Base-by-base conservation (phyloP, 441 rosid species). In the Viola pubescens region DNA sequence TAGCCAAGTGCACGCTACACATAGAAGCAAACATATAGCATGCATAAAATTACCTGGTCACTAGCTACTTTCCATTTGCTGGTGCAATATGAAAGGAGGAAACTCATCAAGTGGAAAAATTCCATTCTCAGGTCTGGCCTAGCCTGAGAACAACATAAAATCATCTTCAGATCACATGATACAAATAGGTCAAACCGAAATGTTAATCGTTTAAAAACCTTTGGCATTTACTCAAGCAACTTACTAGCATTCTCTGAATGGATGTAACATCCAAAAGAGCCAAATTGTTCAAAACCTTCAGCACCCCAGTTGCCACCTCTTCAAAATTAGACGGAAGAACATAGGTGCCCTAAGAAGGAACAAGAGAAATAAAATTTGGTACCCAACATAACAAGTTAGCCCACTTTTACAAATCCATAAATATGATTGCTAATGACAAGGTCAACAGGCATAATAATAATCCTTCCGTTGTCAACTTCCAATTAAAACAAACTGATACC, bases 71-170 rank as follows among this genome's bases (percentile, higher is more conserved):
- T 84, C 91, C 95, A 87, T 68, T 82, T 83, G 88, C 73, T 69
- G 46, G 79, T 73, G 80, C 95, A 84, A 72, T 84, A 82, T 71
- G 95, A 84, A 53, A 84, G 89, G 63, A 84, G 84, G 70, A 87
- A 87, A 70, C 89, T 80, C 84, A 77, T 82, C 70, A 87, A 68
- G 70, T 84, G 95, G 67, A 87, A 87, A 69, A 84, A 74, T 73
- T 87, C 95, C 95, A 81, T 82, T 70, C 76, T 87, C 73, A 82
- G 73, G 68, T 85, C 95, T 7, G 83, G 82, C 84, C 82, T 81
- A 44, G 89, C 91, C 91, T 87, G 82, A 43, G 41, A 67, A 59
- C 41, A 60, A 62, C 26, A 19, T 19, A 19, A 19, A 19, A 19
- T 19, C 26, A 19, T 19, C 26, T 19, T 19, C 26, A 19, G 26